Evolutionary conservation across 441 rosid genomes (phyloP).

Genomic region (Erysimum cheiri): DNA sequence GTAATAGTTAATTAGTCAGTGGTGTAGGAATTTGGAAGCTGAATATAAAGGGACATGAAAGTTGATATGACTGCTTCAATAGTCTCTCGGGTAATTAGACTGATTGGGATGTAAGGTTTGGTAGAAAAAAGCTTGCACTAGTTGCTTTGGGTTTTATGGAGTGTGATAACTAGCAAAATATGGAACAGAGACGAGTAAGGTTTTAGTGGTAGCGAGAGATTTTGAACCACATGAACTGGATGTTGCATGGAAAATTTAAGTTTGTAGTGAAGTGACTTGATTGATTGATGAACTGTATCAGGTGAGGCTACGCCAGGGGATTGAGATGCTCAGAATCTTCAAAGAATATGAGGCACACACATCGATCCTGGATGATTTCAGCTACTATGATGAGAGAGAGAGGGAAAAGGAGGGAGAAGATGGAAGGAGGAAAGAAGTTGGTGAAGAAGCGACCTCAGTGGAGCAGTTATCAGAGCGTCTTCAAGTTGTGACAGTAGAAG

Average conservation of each 20-base stretch:
- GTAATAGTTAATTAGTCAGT: constrained; percentile 4
- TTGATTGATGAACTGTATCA: constrained; percentile 42
- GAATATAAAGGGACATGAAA: neutral
- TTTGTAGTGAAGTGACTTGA: constrained; percentile 28
- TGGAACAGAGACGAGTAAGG: neutral
- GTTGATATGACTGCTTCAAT: neutral
- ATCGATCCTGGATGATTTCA: constrained; percentile 77
- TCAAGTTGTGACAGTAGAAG: constrained; percentile 49
- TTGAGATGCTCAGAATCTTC: constrained; percentile 77
- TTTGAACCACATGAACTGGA: neutral
- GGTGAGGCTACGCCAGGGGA: constrained; percentile 80
- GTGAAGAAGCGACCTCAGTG: constrained; percentile 44
- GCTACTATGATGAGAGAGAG: constrained; percentile 69
- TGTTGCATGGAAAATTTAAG: constrained; percentile 7
- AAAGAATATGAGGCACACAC: constrained; percentile 64
- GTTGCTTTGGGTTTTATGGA: neutral
- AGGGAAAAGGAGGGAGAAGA: constrained; percentile 58
- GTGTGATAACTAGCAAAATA: constrained; percentile 7
- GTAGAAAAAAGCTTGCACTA: neutral
- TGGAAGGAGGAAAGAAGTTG: constrained; percentile 52
- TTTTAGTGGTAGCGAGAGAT: constrained; percentile 2
- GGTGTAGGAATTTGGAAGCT: neutral
- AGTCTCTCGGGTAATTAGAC: neutral
- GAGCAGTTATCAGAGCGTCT: constrained; percentile 53
- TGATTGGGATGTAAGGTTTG: neutral